phyloP scores from a whole-genome alignment of 345 rosid genomes.

The Bretschneidera sinensis region DNA sequence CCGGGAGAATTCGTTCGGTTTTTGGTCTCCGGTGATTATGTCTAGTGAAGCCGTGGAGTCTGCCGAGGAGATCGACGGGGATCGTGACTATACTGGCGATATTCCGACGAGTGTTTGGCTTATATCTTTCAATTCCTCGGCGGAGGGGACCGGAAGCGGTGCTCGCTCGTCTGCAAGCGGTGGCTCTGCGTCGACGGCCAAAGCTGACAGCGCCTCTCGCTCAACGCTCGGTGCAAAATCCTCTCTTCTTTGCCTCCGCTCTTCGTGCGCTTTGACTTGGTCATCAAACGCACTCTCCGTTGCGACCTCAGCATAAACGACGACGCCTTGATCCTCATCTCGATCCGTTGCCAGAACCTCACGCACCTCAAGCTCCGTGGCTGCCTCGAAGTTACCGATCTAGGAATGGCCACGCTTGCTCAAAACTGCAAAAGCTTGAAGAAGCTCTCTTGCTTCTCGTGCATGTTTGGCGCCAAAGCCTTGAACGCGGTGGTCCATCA shows the following conservation, averaged over 20 bases:
- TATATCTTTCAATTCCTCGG: slow-evolving; percentile 66
- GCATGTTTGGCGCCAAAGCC: slow-evolving; percentile 71
- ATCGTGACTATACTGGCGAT: slow-evolving; percentile 44
- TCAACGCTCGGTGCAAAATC: slow-evolving; percentile 56
- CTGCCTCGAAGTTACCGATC: slow-evolving; percentile 78
- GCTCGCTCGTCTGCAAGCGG: slow-evolving; percentile 72
- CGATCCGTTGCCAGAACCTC: slow-evolving; percentile 56
- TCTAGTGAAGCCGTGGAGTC: slow-evolving; percentile 17
- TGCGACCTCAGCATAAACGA: slow-evolving; percentile 74
- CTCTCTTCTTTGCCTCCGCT: slow-evolving; percentile 31
- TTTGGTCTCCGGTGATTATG: slow-evolving; percentile 18
- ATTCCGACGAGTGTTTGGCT: slow-evolving; percentile 83
- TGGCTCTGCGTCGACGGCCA: slow-evolving; percentile 78
- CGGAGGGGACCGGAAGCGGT: slow-evolving; percentile 57
- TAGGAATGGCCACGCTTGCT: slow-evolving; percentile 62
- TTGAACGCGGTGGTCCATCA: slow-evolving; percentile 59
- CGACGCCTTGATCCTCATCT: slow-evolving; percentile 51
- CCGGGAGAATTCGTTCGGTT: slow-evolving; percentile 18
- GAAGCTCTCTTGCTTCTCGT: slow-evolving; percentile 77
- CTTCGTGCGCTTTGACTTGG: slow-evolving; percentile 66
- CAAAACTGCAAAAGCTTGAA: slow-evolving; percentile 44
- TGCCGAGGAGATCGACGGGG: slow-evolving; percentile 8
- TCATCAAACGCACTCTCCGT: slow-evolving; percentile 64
- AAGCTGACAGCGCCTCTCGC: slow-evolving; percentile 67
- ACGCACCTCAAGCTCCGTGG: slow-evolving; percentile 87